phyloP scores from a whole-genome alignment of 306 rosid species.

The Prosopis cineraria region DNA sequence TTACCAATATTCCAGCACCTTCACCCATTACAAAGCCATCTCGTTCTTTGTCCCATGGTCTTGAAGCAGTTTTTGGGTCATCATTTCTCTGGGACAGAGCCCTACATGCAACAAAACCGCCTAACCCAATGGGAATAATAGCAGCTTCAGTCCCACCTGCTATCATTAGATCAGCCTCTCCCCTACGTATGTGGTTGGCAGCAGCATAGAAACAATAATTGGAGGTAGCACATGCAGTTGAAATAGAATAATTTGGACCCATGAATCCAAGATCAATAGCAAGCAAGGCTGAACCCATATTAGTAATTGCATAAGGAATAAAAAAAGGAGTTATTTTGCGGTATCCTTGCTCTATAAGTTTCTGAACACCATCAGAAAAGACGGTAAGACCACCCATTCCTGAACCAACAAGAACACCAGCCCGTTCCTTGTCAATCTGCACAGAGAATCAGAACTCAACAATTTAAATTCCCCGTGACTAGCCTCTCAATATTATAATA shows the following conservation, averaged over 20 bases:
- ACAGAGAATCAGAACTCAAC: conserved; percentile 25
- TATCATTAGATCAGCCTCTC: conserved; percentile 95
- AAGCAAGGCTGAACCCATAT: conserved; percentile 96
- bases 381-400: conserved; percentile 97
- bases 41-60: conserved; percentile 98
- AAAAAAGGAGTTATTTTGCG: conserved; percentile 91
- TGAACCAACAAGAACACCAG: conserved; percentile 93
- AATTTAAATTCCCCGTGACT: neutral
- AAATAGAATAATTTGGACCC: conserved; percentile 96
- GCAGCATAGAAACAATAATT: conserved; percentile 96
- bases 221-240: conserved; percentile 98
- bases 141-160: conserved; percentile 99
- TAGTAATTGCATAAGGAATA: conserved; percentile 93
- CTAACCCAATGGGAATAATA: conserved; percentile 87
- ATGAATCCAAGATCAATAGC: conserved; percentile 90
- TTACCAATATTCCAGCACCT: conserved; percentile 96
- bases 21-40: conserved; percentile 99
- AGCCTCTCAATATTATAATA: neutral
- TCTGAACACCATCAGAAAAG: conserved; percentile 82
- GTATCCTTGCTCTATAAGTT: conserved; percentile 82
- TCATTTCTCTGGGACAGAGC: conserved; percentile 96
- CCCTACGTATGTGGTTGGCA: conserved; percentile 96
- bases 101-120: conserved; percentile 96
- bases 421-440: conserved; percentile 83
- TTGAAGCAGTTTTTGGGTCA: conserved; percentile 96